phyloP scores from a whole-genome alignment of 106 monocot species.

The Vanilla planifolia region DNA sequence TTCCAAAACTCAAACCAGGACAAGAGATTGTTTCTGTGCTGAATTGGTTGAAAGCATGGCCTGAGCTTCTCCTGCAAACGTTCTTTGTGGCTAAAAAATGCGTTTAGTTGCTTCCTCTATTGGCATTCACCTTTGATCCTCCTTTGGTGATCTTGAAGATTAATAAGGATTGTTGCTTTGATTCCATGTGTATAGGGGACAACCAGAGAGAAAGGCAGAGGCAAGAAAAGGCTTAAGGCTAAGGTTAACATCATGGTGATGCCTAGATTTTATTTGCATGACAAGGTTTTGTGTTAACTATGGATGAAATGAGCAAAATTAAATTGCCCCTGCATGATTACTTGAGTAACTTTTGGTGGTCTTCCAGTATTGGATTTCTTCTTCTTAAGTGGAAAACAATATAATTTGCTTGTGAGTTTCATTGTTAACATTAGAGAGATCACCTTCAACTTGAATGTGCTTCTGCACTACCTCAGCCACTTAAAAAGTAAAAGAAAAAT shows the following conservation, averaged over 20 bases:
- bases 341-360: no score
- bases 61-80: not conserved
- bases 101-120: not conserved
- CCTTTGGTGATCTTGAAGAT: not conserved
- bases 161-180: not conserved
- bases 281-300: conserved; percentile 3
- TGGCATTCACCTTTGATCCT: not conserved
- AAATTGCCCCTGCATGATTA: no score
- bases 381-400: no score
- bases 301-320: no score
- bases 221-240: not conserved
- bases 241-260: not conserved
- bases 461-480: no score
- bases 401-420: no score
- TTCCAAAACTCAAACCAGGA: no score
- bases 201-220: not conserved
- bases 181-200: not conserved
- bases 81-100: not conserved
- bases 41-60: not conserved
- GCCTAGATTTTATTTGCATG: conserved; percentile 1
- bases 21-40: not conserved
- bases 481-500: no score
- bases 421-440: no score
- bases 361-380: no score
- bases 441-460: no score